Conservation (phyloP, 2,329 filamentous ascomycete species). For the Elsinoe necatrix region DNA sequence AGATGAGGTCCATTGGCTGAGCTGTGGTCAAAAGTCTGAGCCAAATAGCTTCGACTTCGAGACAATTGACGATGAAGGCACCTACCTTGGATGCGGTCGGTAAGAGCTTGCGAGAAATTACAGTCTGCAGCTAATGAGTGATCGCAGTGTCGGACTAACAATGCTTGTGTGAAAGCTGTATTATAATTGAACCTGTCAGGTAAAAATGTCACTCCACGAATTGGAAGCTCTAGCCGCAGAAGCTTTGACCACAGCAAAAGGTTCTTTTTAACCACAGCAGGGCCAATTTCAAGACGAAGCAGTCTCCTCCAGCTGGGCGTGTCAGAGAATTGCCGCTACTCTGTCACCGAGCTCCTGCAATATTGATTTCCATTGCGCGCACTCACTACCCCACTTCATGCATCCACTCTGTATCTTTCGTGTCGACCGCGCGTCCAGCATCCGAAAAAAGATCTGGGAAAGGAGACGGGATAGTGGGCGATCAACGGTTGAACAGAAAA, state of each 20-base stretch:
- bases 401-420: background rate
- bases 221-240: background rate
- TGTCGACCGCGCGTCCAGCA: conserved; percentile 3
- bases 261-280: background rate
- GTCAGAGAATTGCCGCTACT: conserved; percentile 2
- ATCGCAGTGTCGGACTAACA: too few relatives aligned
- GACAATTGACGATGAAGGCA: too few relatives aligned
- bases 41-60: too few relatives aligned
- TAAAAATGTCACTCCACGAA: background rate
- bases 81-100: too few relatives aligned
- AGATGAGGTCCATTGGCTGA: background rate
- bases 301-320: background rate
- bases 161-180: too few relatives aligned
- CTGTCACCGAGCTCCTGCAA: background rate
- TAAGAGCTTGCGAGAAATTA: background rate
- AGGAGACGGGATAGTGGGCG: background rate
- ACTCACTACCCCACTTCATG: conserved; percentile 5
- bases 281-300: background rate
- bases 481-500: conserved; percentile 7
- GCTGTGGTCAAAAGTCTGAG: too few relatives aligned
- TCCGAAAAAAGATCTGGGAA: background rate
- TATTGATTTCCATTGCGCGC: background rate
- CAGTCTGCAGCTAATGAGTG: background rate
- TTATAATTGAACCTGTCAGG: too few relatives aligned
- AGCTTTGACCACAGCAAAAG: background rate